Conservation (phyloP, 2,329 filamentous ascomycete species). For the Fusarium lateritium region DNA sequence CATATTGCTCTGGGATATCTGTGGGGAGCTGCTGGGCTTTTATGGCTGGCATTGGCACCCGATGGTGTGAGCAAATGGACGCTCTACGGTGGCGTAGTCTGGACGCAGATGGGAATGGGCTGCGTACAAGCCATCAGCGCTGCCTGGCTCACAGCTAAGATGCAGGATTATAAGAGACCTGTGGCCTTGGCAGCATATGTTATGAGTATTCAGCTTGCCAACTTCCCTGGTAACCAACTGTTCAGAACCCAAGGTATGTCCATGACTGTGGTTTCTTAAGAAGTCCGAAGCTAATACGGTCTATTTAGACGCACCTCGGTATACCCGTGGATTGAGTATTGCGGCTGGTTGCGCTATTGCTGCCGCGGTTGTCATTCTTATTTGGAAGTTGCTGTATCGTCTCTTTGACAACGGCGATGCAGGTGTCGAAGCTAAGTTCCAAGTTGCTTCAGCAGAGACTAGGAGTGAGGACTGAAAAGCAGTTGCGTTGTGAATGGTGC, state of each 20-base stretch:
- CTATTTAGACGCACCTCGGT: slow-evolving; percentile 47
- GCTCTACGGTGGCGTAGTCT: slow-evolving; percentile 50
- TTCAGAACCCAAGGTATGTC: slow-evolving; percentile 47
- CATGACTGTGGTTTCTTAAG: rapidly evolving
- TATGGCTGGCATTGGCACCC: slow-evolving; percentile 50
- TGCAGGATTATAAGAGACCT: slow-evolving; percentile 50
- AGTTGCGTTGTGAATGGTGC: not conserved
- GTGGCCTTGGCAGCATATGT: slow-evolving; percentile 51
- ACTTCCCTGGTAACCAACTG: slow-evolving; percentile 51
- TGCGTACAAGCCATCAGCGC: slow-evolving; percentile 51
- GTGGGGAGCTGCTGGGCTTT: slow-evolving; percentile 46
- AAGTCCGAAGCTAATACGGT: not conserved
- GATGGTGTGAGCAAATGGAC: slow-evolving; percentile 43
- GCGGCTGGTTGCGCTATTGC: slow-evolving; percentile 48
- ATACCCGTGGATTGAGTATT: slow-evolving; percentile 45
- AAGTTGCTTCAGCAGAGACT: slow-evolving; percentile 1
- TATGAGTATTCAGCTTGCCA: slow-evolving; percentile 52
- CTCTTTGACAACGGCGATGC: slow-evolving; percentile 48
- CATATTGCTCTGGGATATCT: slow-evolving; percentile 50
- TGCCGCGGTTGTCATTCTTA: slow-evolving; percentile 45
- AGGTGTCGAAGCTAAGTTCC: slow-evolving; percentile 42
- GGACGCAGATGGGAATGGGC: slow-evolving; percentile 54
- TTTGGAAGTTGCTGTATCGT: slow-evolving; percentile 51
- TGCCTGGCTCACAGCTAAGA: slow-evolving; percentile 51
- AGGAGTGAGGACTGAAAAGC: not conserved